A percentile compares a stretch with the other conserved stretches of the same genome.
Conservation (phyloP, 257 asterid species). For the Salvia splendens region DNA sequence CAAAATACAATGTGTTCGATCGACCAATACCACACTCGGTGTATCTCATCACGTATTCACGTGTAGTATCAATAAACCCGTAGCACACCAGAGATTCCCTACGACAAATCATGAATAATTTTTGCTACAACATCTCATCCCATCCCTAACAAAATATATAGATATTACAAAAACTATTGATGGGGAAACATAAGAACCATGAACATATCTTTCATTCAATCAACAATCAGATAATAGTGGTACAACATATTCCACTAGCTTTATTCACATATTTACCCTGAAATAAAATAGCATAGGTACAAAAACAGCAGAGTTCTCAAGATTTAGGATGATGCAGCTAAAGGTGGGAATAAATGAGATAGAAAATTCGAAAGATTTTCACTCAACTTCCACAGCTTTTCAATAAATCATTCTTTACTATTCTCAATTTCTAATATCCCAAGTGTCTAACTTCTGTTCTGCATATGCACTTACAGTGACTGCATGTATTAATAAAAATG, state of each 20-base stretch:
- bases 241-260: constrained; percentile 2
- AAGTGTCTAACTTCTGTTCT: constrained; percentile 18
- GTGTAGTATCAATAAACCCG: not conserved
- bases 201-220: constrained; percentile 23
- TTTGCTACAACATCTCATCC: not conserved
- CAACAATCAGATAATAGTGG: constrained; percentile 17
- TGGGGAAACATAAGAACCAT: constrained; percentile 7
- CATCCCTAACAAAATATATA: constrained; percentile 1
- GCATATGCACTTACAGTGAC: not conserved
- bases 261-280: constrained; percentile 5
- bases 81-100: not conserved
- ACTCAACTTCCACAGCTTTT: not conserved
- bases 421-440: constrained; percentile 1
- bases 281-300: constrained; percentile 16
- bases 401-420: constrained; percentile 6
- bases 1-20: not conserved
- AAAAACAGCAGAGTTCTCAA: constrained; percentile 28
- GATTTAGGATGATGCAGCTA: constrained; percentile 19
- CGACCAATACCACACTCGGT: not conserved
- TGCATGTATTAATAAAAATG: not conserved
- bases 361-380: constrained; percentile 18
- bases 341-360: constrained; percentile 14
- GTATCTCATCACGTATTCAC: not conserved
- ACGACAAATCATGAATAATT: not conserved
- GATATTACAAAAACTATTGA: not conserved